Base-by-base conservation (phyloP, 2,329 filamentous ascomycete species). In the Xylariaceae sp. region DNA sequence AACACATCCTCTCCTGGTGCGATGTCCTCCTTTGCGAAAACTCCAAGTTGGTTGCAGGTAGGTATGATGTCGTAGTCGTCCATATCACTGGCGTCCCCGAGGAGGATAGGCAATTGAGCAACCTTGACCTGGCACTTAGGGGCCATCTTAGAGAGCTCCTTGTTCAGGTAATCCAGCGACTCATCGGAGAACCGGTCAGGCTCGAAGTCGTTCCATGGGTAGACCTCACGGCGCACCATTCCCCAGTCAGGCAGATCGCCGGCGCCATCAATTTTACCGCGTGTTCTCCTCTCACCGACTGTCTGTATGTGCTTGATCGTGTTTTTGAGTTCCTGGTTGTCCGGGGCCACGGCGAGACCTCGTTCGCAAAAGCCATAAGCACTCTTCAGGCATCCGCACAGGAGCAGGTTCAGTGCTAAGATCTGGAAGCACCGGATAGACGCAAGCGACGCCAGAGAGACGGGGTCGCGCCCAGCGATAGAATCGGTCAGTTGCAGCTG, bases 11-110 rank as follows among this genome's bases (percentile, higher is more conserved):
- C 89, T 8, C 89, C 89, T 0, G 91, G 84, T 0, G 78, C 76
- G 44, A 97, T 89, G 65, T 96, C 87, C 64, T 89, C 83, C 67
- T 86, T 90, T 6, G 92, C 93, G 72, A 97, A 97, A 2, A 99
- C 82, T 3, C 94, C 94, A 0, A 99, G 82, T 73, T 99, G 94
- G 61, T 83, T 82, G 66, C 86, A 87, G 4, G 83, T 87, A 7
- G 79, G 76, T 13, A 80, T 81, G 47, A 76, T 76, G n/a, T 79
- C 76, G 64, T 78, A 78, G 30, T 69, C 70, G 60, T 81, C 78
- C 1, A 77, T 80, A 34, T 75, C 74, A 58, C 81, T 82, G 3
- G 80, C 82, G 23, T 77, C 76, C 52, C 82, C 78, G 9, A 86
- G 77, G 23, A 97, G 76, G 0, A 89, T 78, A 0, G 93, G 94